Evolutionary conservation across 2,329 filamentous ascomycete genomes (phyloP).

Genomic region (Colletotrichum scovillei): DNA sequence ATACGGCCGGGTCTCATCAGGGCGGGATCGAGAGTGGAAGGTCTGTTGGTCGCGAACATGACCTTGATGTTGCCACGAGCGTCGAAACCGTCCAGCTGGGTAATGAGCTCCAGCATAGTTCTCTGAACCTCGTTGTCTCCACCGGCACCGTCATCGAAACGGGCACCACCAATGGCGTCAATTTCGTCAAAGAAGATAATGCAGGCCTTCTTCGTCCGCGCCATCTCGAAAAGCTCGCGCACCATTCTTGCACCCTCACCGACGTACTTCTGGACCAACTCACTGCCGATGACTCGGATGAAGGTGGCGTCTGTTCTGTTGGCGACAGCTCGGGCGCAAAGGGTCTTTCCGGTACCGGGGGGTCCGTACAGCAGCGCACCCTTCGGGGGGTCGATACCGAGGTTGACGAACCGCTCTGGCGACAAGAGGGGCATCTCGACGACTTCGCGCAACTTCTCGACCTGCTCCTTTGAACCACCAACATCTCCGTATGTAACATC

Average conservation of each 20-base stretch:
- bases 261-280: constrained; percentile 98
- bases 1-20: constrained; percentile 98
- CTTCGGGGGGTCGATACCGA: constrained; percentile 99
- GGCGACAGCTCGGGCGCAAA: constrained; percentile 95
- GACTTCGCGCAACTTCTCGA: constrained; percentile 98
- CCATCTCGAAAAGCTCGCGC: constrained; percentile 98
- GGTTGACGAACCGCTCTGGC: constrained; percentile 95
- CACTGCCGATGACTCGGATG: constrained; percentile 97
- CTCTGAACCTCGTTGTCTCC: constrained; percentile 98
- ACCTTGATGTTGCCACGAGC: constrained; percentile 98
- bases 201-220: constrained; percentile 98
- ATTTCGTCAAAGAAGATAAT: constrained; percentile 99
- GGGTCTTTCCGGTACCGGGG: constrained; percentile 98
- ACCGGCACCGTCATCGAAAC: constrained; percentile 95
- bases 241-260: constrained; percentile 99
- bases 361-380: constrained; percentile 96
- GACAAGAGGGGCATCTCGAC: constrained; percentile 98
- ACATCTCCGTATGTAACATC: constrained; percentile 99
- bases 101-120: constrained; percentile 98
- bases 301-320: constrained; percentile 99
- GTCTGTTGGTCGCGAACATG: constrained; percentile 98
- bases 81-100: constrained; percentile 96
- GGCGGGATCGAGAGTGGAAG: constrained; percentile 94
- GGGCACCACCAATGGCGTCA: constrained; percentile 93
- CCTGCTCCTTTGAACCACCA: constrained; percentile 98